These are phyloP conservation scores for Aspergillus nomiae DNA, from an alignment of 2,329 filamentous ascomycete genomes.

Conservation along the genomic window DNA sequence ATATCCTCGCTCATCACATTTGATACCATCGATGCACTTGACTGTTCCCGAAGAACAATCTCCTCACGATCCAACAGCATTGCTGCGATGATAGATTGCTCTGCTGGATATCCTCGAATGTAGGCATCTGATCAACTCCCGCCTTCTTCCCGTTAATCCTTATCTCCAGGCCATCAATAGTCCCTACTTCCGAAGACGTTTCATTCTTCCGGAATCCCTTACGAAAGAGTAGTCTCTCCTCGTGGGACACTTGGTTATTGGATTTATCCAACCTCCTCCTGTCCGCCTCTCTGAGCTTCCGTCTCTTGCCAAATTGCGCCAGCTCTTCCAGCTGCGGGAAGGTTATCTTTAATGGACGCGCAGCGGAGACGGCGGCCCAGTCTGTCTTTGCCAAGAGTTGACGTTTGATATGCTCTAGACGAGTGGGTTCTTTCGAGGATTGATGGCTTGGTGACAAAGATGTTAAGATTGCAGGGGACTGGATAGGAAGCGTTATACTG, in stretches of 20 bases:
- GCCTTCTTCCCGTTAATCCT: slow-evolving; percentile 25
- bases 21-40: background rate
- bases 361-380: slow-evolving; percentile 39
- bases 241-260: background rate
- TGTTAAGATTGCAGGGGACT: background rate
- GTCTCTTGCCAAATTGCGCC: slow-evolving; percentile 37
- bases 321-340: slow-evolving; percentile 33
- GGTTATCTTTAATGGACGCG: slow-evolving; percentile 36
- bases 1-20: background rate
- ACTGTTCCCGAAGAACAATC: background rate
- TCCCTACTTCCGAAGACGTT: slow-evolving; percentile 5
- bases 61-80: slow-evolving; percentile 37
- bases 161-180: slow-evolving; percentile 24
- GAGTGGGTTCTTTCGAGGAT: slow-evolving; percentile 5
- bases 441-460: background rate
- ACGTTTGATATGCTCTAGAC: slow-evolving; percentile 32
- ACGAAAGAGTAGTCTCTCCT: slow-evolving; percentile 5
- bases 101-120: background rate
- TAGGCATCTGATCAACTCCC: background rate
- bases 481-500: background rate
- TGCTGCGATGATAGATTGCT: slow-evolving; percentile 31
- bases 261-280: slow-evolving; percentile 24
- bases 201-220: slow-evolving; percentile 3
- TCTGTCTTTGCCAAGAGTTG: slow-evolving; percentile 38
- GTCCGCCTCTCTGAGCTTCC: slow-evolving; percentile 36